Percentiles rank a stretch among this genome's conserved stretches.
phyloP scores from a whole-genome alignment of 768 basidiomycete species.

The Mycena alexandri region DNA sequence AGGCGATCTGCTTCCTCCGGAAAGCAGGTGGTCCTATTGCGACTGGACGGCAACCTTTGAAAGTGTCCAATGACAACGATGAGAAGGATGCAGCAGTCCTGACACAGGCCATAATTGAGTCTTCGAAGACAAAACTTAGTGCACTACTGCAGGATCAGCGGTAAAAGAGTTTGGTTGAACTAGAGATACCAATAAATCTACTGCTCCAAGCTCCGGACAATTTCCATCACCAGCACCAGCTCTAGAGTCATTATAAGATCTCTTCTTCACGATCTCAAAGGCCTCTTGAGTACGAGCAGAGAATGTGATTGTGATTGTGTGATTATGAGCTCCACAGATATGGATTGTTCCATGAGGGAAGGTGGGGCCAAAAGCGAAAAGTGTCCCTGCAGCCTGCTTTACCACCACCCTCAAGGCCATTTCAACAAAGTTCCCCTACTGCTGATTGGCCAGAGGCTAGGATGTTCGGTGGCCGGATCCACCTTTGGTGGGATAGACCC shows the following conservation, averaged over 20 bases:
- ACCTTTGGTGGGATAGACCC: no score
- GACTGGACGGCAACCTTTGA: not conserved
- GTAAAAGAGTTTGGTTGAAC: no score
- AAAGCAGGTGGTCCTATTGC: not conserved
- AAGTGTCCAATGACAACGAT: not conserved
- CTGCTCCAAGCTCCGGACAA: not conserved
- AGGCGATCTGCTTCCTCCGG: slow-evolving; percentile 7
- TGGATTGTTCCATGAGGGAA: no score
- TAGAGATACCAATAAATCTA: not conserved
- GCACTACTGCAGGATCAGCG: no score
- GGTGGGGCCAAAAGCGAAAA: no score
- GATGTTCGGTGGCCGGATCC: not conserved
- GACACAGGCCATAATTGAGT: not conserved
- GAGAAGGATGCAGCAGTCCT: not conserved
- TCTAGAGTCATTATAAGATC: slow-evolving; percentile 1
- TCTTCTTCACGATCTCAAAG: slow-evolving; percentile 5
- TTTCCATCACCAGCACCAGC: slow-evolving; percentile 16
- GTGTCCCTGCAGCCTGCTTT: no score
- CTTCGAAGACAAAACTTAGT: no score
- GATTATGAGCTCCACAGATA: no score
- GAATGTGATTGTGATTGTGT: no score
- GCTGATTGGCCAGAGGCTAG: not conserved
- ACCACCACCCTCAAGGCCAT: no score
- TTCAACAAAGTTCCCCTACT: slow-evolving; percentile 17
- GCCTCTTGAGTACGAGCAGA: no score